These are phyloP conservation scores for Coniferiporia sulphurascens DNA, from an alignment of 1,284 basidiomycete genomes.

Conservation along the genomic window DNA sequence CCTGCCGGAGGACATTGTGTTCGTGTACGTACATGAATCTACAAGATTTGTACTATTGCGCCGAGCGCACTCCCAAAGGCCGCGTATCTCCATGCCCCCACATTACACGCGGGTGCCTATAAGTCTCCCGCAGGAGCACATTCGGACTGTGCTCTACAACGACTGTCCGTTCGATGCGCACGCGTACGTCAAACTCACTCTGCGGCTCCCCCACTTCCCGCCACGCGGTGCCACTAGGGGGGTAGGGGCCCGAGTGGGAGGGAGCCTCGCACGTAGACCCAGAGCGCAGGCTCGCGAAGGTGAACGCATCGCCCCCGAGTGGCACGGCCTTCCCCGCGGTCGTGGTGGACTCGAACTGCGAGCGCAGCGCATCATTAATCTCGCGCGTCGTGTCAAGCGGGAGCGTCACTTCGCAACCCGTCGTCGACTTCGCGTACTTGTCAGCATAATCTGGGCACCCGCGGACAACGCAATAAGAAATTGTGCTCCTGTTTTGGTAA, in stretches of 20 bases:
- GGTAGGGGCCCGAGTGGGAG: no score
- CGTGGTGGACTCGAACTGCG: conserved; percentile 8
- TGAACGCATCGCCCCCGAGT: not conserved
- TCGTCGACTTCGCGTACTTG: not conserved
- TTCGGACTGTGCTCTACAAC: not conserved
- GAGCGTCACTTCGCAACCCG: not conserved
- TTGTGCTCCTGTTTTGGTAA: not conserved
- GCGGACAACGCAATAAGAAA: not conserved
- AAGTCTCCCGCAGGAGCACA: conserved; percentile 4
- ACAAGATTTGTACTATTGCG: not conserved
- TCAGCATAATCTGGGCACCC: conserved; percentile 3
- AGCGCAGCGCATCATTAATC: conserved; percentile 15
- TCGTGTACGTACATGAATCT: no score
- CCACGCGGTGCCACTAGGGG: not conserved
- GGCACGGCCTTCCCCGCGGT: not conserved
- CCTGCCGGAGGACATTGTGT: no score
- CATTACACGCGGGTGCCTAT: conserved; percentile 9
- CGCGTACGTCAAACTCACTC: conserved; percentile 8
- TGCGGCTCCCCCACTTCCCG: not conserved
- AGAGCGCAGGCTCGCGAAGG: not conserved
- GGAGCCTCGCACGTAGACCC: no score
- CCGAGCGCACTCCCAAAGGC: not conserved
- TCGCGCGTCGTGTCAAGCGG: conserved; percentile 13
- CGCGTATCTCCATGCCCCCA: conserved; percentile 2
- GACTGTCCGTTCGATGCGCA: conserved; percentile 11